Percentiles rank a stretch among this genome's conserved stretches.
Evolutionary conservation across 495 filamentous ascomycete species (phyloP).

Genomic region (Pseudevernia furfuracea): DNA sequence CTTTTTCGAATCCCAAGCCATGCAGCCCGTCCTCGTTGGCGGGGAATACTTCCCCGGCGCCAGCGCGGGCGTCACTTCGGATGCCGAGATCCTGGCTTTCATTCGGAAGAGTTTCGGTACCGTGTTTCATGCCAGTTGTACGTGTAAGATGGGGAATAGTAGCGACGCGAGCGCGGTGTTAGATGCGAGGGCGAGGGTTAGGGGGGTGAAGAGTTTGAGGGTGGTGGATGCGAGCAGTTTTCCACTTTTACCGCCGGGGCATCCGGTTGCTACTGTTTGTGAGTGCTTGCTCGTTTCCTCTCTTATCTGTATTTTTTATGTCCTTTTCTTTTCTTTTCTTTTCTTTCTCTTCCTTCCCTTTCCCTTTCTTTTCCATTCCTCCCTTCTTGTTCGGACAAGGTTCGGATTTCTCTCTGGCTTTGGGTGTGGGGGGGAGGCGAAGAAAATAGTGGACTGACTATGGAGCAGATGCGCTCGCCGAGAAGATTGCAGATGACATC

Average conservation of each 20-base stretch:
- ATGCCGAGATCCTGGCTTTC: conserved; percentile 44
- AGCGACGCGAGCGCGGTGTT: conserved; percentile 46
- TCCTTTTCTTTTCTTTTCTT: too few species aligned
- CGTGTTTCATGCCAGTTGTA: conserved; percentile 47
- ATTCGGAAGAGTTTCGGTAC: conserved; percentile 41
- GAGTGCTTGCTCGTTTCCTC: too few species aligned
- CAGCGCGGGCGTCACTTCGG: too few species aligned
- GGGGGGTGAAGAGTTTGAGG: conserved; percentile 49
- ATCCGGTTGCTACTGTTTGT: conserved; percentile 48
- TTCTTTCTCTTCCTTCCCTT: too few species aligned
- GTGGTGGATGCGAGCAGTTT: conserved; percentile 60
- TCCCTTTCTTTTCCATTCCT: too few species aligned
- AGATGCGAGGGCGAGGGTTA: conserved; percentile 47
- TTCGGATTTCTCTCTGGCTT: too few species aligned
- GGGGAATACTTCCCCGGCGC: conserved; percentile 50
- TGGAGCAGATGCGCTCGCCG: conserved; percentile 42
- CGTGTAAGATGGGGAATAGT: conserved; percentile 50
- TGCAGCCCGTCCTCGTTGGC: conserved; percentile 31
- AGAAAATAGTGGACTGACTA: too few species aligned
- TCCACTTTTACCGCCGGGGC: conserved; percentile 50
- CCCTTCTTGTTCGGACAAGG: too few species aligned
- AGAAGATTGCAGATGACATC: conserved; percentile 46
- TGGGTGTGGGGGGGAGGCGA: too few species aligned
- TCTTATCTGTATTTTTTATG: too few species aligned
- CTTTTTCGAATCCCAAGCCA: conserved; percentile 29